phyloP scores from a whole-genome alignment of 768 basidiomycete species.

The Lepiota venenata region DNA sequence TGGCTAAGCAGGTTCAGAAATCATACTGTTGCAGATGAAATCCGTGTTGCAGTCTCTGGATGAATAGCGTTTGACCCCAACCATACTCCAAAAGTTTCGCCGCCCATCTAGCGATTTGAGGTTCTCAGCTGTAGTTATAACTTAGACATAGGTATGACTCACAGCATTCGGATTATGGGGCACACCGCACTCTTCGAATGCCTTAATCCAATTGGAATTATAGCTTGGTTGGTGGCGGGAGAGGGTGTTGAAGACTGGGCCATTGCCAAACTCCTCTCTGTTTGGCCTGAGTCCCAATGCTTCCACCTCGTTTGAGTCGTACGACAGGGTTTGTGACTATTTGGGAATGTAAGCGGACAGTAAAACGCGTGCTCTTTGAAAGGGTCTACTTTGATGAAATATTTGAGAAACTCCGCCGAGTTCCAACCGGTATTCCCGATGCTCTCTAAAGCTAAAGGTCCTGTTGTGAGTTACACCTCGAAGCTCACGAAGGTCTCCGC shows the following conservation, averaged over 20 bases:
- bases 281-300: conserved; percentile 1
- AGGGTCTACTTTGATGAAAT: conserved; percentile 15
- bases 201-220: conserved; percentile 7
- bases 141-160: neutral
- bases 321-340: conserved; percentile 14
- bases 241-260: conserved; percentile 17
- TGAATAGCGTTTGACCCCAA: conserved; percentile 14
- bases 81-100: conserved; percentile 17
- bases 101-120: conserved; percentile 13
- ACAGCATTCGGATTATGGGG: conserved; percentile 16
- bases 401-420: conserved; percentile 12
- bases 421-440: conserved; percentile 16
- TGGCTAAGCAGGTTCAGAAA: neutral
- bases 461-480: neutral
- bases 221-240: conserved; percentile 6
- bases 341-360: neutral
- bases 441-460: conserved; percentile 13
- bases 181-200: conserved; percentile 14
- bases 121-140: neutral
- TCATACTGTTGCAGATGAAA: conserved; percentile 19
- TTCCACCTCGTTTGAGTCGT: neutral
- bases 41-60: conserved; percentile 12
- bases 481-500: neutral
- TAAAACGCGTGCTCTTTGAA: neutral
- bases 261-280: conserved; percentile 10